phyloP scores from a whole-genome alignment of 371 early-diverging fungal species.

The Lichtheimia ramosa region DNA sequence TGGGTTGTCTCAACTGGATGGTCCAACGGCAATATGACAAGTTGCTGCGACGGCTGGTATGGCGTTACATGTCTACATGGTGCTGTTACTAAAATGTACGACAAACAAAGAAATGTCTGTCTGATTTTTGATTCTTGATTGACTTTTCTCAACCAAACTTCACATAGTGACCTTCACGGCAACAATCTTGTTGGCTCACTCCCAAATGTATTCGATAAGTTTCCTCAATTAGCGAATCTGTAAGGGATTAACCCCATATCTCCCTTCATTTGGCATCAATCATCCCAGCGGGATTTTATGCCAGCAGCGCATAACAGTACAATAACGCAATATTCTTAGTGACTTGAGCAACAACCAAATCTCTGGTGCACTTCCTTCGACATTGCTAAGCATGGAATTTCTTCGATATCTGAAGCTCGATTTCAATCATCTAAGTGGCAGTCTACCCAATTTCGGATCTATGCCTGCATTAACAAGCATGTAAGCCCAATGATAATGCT shows the following conservation, averaged over 20 bases:
- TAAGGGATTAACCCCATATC: conserved; percentile 13
- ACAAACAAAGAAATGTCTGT: background rate
- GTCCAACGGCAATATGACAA: conserved; percentile 39
- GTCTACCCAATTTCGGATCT: conserved; percentile 24
- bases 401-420: conserved; percentile 41
- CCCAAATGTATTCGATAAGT: conserved; percentile 37
- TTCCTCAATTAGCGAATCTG: conserved; percentile 46
- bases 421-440: conserved; percentile 31
- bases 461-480: conserved; percentile 29
- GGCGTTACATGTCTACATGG: conserved; percentile 42
- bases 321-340: conserved; percentile 9
- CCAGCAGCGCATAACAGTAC: too few species aligned
- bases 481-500: conserved; percentile 13
- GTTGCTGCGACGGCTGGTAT: conserved; percentile 41
- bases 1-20: conserved; percentile 44
- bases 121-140: background rate
- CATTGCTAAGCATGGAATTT: conserved; percentile 24
- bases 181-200: conserved; percentile 52
- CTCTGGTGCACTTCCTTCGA: conserved; percentile 41
- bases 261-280: too few species aligned
- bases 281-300: too few species aligned
- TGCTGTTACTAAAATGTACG: conserved; percentile 41
- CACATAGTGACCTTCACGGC: conserved; percentile 35
- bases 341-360: conserved; percentile 55
- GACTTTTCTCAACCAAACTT: background rate